Base-by-base conservation (phyloP, 2,329 filamentous ascomycete species). In the Talaromyces amestolkiae region DNA sequence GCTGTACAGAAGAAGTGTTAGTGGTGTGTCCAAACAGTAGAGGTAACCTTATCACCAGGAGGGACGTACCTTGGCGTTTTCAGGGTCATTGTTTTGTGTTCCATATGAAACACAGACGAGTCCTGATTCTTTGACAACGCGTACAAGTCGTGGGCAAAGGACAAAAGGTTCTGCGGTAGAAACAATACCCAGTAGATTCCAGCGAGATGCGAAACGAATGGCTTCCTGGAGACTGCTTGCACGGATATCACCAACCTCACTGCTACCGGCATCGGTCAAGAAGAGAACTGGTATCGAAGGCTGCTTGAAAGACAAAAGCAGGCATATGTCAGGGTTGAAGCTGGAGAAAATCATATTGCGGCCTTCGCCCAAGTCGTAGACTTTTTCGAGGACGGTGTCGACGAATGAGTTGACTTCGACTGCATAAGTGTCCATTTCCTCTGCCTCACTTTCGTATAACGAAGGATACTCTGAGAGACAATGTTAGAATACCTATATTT, bases 311-410 rank as follows among this genome's bases (percentile, higher is more conserved):
- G 91, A 95, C 47, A 98, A 83, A 69, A 97, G 87, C 15, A 99
- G 85, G 76, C 95, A 99, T 54, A 99, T 93, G 73, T 99, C 95
- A 0, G 95, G 95, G 78, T 98, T 97, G 82, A 99, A 99, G 59
- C 91, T 95, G 69, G 92, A 96, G 80, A 99, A 98, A 70, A 99
- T 92, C 77, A 99, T 90, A 80, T 97, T 93, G n/a, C 95, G 86
- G 66, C 89, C 86, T 66, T 87, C 86, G 31, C 89, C 90, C 63
- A 93, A 80, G 70, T 97, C 92, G 74, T 98, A 99, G 5, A 97
- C 94, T 77, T 92, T 95, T 53, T 85, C 85, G 9, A 99, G 84
- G 3, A 99, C 91, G 0, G 92, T 97, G 77, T 99, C 95, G 74
- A 96, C 94, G 77, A 98, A 99, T 1, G 90, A 92, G 79, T 98